Conservation (phyloP, 2,329 filamentous ascomycete species). For the Dothistroma pini region DNA sequence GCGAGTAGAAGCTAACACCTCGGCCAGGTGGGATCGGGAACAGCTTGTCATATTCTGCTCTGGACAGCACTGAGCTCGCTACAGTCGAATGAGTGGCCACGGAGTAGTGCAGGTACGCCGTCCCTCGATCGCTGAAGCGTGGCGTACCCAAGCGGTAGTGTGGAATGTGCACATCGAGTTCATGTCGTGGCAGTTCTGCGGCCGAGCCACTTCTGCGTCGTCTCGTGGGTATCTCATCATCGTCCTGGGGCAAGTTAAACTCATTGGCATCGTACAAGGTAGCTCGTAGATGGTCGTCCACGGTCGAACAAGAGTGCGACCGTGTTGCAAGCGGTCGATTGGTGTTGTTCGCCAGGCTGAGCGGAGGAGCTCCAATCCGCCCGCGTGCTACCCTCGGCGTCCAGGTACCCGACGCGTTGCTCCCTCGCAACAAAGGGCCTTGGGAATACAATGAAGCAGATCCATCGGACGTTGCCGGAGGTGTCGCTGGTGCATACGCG, state of each 20-base stretch:
- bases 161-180: conserved; percentile 56
- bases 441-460: conserved; percentile 14
- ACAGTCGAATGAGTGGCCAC: conserved; percentile 64
- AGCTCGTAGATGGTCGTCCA: conserved; percentile 55
- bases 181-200: conserved; percentile 22
- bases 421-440: conserved; percentile 18
- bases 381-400: conserved; percentile 23
- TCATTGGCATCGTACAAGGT: conserved; percentile 30
- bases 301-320: conserved; percentile 70
- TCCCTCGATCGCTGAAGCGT: conserved; percentile 72
- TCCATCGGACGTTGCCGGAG: conserved; percentile 27
- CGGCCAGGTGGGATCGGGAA: conserved; percentile 41
- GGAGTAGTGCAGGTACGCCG: conserved; percentile 75
- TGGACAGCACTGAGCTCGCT: conserved; percentile 58
- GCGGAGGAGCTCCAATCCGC: conserved; percentile 18
- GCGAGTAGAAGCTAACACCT: conserved; percentile 16
- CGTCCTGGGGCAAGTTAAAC: conserved; percentile 25
- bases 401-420: conserved; percentile 25
- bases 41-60: conserved; percentile 38
- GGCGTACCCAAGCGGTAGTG: conserved; percentile 80
- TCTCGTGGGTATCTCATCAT: conserved; percentile 23
- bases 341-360: conserved; percentile 25
- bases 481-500: conserved; percentile 27
- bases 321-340: conserved; percentile 42
- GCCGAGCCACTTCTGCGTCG: conserved; percentile 29